These are phyloP conservation scores for Aaosphaeria pasadenensis DNA, from an alignment of 2,329 filamentous ascomycete genomes.

Conservation along the genomic window DNA sequence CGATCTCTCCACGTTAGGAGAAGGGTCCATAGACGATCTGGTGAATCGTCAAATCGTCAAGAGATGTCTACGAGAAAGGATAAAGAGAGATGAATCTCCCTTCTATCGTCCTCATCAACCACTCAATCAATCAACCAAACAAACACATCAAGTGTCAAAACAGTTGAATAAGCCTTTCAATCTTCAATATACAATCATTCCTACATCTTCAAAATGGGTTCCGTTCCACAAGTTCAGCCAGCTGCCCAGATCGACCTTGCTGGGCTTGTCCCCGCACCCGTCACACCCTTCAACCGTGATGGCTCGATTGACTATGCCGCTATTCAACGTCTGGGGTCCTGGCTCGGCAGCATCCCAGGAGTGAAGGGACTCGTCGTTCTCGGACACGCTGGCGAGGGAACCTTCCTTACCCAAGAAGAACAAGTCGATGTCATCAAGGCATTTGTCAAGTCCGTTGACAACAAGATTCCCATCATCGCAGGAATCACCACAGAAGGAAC, in stretches of 20 bases:
- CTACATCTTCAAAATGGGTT: background rate
- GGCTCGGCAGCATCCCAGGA: slow-evolving; percentile 51
- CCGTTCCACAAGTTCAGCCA: slow-evolving; percentile 4
- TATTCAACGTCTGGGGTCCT: slow-evolving; percentile 52
- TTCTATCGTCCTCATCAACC: no score
- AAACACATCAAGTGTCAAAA: no score
- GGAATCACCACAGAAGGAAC: slow-evolving; percentile 55
- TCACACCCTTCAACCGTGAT: slow-evolving; percentile 44
- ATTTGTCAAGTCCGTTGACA: slow-evolving; percentile 49
- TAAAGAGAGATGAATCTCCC: no score
- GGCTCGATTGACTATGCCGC: slow-evolving; percentile 51
- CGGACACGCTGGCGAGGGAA: slow-evolving; percentile 55
- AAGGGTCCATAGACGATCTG: no score
- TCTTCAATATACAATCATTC: no score
- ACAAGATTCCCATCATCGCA: slow-evolving; percentile 52
- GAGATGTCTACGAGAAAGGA: no score
- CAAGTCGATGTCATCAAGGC: slow-evolving; percentile 51
- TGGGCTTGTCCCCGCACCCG: slow-evolving; percentile 50
- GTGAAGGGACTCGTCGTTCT: slow-evolving; percentile 54
- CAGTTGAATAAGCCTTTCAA: no score
- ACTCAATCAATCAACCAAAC: no score
- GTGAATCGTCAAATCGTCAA: no score
- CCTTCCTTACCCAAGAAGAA: slow-evolving; percentile 51
- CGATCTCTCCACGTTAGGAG: no score
- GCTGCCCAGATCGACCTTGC: slow-evolving; percentile 43